Evolutionary conservation across 139 green algal genomes (phyloP).

Genomic region (Mesostigma viride): DNA sequence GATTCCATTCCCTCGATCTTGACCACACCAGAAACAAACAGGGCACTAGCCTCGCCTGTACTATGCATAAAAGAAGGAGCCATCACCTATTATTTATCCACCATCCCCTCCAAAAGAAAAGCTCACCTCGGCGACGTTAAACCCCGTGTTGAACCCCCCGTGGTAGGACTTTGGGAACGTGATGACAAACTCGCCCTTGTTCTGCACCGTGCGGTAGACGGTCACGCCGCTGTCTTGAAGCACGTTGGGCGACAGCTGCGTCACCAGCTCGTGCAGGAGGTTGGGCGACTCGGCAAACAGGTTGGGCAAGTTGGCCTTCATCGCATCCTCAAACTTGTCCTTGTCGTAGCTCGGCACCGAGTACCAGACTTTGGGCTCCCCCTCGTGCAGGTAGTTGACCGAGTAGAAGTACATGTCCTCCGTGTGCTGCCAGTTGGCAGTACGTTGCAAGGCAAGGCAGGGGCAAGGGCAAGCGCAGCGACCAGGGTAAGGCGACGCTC

Average conservation of each 20-base stretch:
- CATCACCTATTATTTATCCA: too few species aligned
- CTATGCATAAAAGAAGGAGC: too few species aligned
- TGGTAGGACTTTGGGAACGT: conserved; percentile 84
- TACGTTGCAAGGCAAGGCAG: too few species aligned
- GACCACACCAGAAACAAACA: too few species aligned
- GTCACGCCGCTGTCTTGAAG: conserved; percentile 55
- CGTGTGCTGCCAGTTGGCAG: too few species aligned
- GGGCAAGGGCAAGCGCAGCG: too few species aligned
- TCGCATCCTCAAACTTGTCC: conserved; percentile 15
- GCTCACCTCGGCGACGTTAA: conserved; percentile 70
- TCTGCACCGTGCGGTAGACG: conserved; percentile 54
- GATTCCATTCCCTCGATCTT: too few species aligned
- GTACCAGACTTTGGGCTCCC: conserved; percentile 74
- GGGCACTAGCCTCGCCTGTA: too few species aligned
- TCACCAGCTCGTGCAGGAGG: conserved; percentile 68
- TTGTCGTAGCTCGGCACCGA: conserved; percentile 39
- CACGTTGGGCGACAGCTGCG: conserved; percentile 59
- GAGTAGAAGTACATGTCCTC: conserved; percentile 85
- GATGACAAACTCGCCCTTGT: conserved; percentile 65
- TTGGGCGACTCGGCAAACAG: conserved; percentile 56
- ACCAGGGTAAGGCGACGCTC: too few species aligned
- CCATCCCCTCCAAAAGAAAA: too few species aligned
- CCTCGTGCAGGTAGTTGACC: conserved; percentile 83
- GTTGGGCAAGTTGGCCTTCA: conserved; percentile 47
- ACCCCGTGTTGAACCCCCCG: conserved; percentile 62